Evolutionary conservation across 139 green algal species (phyloP), one percentile per base, ranked within the genome.

Genomic region (Yamagishiella unicocca): DNA sequence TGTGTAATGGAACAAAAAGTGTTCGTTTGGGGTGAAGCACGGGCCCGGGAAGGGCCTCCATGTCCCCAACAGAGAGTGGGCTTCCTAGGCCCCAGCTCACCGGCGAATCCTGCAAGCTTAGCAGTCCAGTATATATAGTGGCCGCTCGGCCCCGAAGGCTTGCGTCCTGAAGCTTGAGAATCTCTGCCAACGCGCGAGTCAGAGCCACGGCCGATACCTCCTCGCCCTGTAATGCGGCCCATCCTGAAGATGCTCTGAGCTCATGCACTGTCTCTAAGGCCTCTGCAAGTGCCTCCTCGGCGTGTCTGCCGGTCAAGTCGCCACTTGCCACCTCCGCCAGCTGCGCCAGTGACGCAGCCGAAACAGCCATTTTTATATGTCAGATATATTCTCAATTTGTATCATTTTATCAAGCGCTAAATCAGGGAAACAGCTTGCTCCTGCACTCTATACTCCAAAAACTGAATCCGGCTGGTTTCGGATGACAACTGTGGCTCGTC

Each of bases 91-190:
- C 33, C 31, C 46, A 76, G 71, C 40, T 78, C 43, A 85, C 42
- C 50, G 92, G 89, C 1, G 87, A 82, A 17, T 89, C 76, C 12
- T 46, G n/a, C 22, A 90, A 6, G 1, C 62, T 85, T 4, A 89
- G 40, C 2, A 89, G 54, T 4, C 25, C 31, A 8, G 58, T 24
- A 35, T 89, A 89, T 21, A 89, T 31, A 9, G 54, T 31, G 2
- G 81, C 66, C n/a, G 81, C 81, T 3, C 27, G 21, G 9, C 10
- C 19, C 8, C 62, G 45, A 2, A 87, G 21, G 35, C 33, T 22
- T 12, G 45, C 66, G 40, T 50, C 43, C 66, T 87, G 31, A 4
- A 53, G 33, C 45, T 79, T 87, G 10, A 87, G 45, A 22, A 87
- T 67, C 45, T 87, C 81, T 6, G 66, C 81, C 1, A 87, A 31